Base-by-base conservation (phyloP, 2,329 filamentous ascomycete genomes). In the Apiospora phragmitis region DNA sequence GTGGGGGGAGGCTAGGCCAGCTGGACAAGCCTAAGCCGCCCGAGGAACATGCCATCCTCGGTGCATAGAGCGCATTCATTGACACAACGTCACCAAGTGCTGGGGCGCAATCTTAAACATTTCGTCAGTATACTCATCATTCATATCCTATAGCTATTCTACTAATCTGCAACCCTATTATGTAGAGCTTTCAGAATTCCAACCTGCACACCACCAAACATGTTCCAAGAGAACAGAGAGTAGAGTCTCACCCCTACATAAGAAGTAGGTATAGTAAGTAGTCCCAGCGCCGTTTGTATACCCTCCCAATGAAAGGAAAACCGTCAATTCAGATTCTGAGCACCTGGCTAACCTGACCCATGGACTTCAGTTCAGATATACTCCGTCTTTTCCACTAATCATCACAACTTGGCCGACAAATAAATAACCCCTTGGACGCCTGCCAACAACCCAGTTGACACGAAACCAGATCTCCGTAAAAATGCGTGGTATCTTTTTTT, bases 401-500 rank as follows among this genome's bases (percentile, higher is more conserved):
- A 26, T 12, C 55, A 4, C 32, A n/a, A 38, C 55, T 62, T 38
- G 18, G 51, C 16, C 32, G n/a, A 38, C 55, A 38, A 32, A 51
- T 14, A 42, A 3, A n/a, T 59, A 59, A 59, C 29, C 51, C 55
- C 55, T 24, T 62, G 18, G 18, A 62, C 55, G 55, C 55, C 55
- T 62, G 55, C 55, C 55, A 62, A 62, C 32, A 24, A 38, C 32
- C 55, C 32, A n/a, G 55, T 38, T 62, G 32, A 62, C 55, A 6
- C 55, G 55, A 62, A 49, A 38, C 55, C 55, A 38, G 32, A 62
- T 38, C 29, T 38, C 55, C 55, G 9, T 62, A 32, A 62, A 62
- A 62, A 62, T 62, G 55, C 55, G 55, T 62, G 55, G 55, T 62
- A 62, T 62, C 55, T 24, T 62, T 62, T 62, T 38, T 32, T n/a